Evolutionary conservation across 495 filamentous ascomycete genomes (phyloP).

Genomic region (Penicillium antarcticum): DNA sequence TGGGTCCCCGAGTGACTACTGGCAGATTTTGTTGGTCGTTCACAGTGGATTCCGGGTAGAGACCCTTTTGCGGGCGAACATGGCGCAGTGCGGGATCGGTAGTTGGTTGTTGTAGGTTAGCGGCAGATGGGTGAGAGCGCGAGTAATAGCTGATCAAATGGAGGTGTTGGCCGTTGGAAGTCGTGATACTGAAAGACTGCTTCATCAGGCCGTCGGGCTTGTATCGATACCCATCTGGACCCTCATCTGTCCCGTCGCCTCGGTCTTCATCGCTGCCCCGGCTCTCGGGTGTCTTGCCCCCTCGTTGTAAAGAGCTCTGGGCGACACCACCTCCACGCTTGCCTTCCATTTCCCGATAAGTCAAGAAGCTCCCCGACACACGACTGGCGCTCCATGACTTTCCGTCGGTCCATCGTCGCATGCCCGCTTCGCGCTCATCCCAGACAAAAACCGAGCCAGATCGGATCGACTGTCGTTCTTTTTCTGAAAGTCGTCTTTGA

Average conservation of each 20-base stretch:
- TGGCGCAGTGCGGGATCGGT: constrained; percentile 76
- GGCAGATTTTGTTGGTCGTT: constrained; percentile 73
- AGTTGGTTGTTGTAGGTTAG: constrained; percentile 71
- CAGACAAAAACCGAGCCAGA: constrained; percentile 98
- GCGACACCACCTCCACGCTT: constrained; percentile 71
- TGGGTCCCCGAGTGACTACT: constrained; percentile 60
- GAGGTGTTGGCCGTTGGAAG: constrained; percentile 81
- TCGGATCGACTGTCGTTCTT: constrained; percentile 90
- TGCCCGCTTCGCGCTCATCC: constrained; percentile 97
- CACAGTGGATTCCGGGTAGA: constrained; percentile 97
- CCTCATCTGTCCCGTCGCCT: constrained; percentile 70
- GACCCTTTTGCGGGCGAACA: constrained; percentile 81
- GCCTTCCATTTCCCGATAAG: constrained; percentile 98
- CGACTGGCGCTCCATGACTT: constrained; percentile 99
- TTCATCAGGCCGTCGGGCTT: constrained; percentile 98
- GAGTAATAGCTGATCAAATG: constrained; percentile 96
- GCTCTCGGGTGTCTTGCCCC: constrained; percentile 79
- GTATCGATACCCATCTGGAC: constrained; percentile 94
- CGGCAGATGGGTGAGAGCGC: constrained; percentile 64
- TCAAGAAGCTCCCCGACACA: constrained; percentile 95
- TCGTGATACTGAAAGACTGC: constrained; percentile 99
- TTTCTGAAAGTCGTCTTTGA: constrained; percentile 90
- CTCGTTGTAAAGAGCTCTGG: constrained; percentile 49
- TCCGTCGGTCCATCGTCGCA: constrained; percentile 97
- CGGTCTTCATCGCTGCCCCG: constrained; percentile 76